These are phyloP conservation scores for Lactarius akahatsu DNA, from an alignment of 768 basidiomycete species.

Conservation along the genomic window DNA sequence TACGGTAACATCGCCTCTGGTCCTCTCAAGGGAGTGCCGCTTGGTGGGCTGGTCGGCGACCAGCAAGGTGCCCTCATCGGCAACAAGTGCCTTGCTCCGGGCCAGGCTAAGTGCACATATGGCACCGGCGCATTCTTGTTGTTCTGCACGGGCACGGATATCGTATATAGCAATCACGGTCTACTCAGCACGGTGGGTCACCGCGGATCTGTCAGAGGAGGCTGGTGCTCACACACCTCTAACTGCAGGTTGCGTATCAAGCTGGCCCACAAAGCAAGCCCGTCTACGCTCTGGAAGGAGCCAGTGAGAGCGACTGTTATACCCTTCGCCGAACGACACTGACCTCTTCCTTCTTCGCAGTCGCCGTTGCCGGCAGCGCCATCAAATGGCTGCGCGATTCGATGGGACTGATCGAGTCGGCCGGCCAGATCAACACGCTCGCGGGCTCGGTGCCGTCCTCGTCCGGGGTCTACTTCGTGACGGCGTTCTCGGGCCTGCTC, in stretches of 20 bases:
- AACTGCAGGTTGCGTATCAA: slow-evolving; percentile 78
- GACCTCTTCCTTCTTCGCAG: slow-evolving; percentile 38
- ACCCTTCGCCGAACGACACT: not conserved
- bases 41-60: slow-evolving; percentile 95
- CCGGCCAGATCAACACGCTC: slow-evolving; percentile 81
- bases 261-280: slow-evolving; percentile 75
- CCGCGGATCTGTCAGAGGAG: not conserved
- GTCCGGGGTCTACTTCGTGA: slow-evolving; percentile 94
- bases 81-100: slow-evolving; percentile 88
- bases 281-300: slow-evolving; percentile 92
- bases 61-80: slow-evolving; percentile 97
- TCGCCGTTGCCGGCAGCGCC: slow-evolving; percentile 93
- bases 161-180: slow-evolving; percentile 83
- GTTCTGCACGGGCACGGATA: slow-evolving; percentile 88
- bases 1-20: slow-evolving; percentile 78
- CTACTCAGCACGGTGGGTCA: slow-evolving; percentile 77
- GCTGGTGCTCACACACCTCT: not conserved
- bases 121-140: slow-evolving; percentile 96
- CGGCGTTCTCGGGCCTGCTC: slow-evolving; percentile 92
- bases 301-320: slow-evolving; percentile 56
- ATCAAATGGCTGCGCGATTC: slow-evolving; percentile 97
- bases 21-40: slow-evolving; percentile 69
- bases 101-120: slow-evolving; percentile 97
- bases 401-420: slow-evolving; percentile 76
- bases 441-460: slow-evolving; percentile 74